These are phyloP conservation scores for Alternaria sp. DNA, from an alignment of 2,329 filamentous ascomycete genomes.

Conservation along the genomic window DNA sequence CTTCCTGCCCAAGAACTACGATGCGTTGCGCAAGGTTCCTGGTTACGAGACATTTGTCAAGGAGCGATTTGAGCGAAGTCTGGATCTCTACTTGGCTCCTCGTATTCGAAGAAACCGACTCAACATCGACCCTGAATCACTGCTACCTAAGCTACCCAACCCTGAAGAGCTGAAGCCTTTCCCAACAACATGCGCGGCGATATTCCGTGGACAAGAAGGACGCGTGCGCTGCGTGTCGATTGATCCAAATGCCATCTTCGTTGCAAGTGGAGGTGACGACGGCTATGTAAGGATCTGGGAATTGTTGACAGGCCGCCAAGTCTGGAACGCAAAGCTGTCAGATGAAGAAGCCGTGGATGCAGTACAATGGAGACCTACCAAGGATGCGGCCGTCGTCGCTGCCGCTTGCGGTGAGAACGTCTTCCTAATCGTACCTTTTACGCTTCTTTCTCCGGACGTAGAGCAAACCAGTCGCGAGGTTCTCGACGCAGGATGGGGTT, in stretches of 20 bases:
- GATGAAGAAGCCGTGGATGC: constrained; percentile 81
- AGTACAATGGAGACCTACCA: constrained; percentile 87
- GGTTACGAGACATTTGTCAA: constrained; percentile 91
- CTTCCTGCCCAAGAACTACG: constrained; percentile 83
- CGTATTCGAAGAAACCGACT: constrained; percentile 90
- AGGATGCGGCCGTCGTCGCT: constrained; percentile 80
- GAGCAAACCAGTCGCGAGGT: constrained; percentile 78
- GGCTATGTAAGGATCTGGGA: constrained; percentile 93
- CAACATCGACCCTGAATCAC: constrained; percentile 93
- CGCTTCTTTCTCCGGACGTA: constrained; percentile 73
- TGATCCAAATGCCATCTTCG: constrained; percentile 83
- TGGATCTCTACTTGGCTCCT: constrained; percentile 95
- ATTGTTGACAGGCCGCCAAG: constrained; percentile 81
- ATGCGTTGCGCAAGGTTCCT: constrained; percentile 87
- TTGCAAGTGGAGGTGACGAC: constrained; percentile 94
- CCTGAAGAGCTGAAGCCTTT: constrained; percentile 95
- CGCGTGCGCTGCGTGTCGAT: constrained; percentile 85
- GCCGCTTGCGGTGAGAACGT: constrained; percentile 85
- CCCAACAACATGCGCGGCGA: constrained; percentile 85
- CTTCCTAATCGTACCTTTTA: constrained; percentile 77
- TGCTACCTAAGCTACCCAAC: constrained; percentile 90
- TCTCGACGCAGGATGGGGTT: constrained; percentile 90
- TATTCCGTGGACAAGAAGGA: constrained; percentile 88
- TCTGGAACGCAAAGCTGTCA: constrained; percentile 83
- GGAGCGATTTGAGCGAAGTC: constrained; percentile 92